Conservation (phyloP, 768 basidiomycete genomes). For the Tephrocybe sp. region DNA sequence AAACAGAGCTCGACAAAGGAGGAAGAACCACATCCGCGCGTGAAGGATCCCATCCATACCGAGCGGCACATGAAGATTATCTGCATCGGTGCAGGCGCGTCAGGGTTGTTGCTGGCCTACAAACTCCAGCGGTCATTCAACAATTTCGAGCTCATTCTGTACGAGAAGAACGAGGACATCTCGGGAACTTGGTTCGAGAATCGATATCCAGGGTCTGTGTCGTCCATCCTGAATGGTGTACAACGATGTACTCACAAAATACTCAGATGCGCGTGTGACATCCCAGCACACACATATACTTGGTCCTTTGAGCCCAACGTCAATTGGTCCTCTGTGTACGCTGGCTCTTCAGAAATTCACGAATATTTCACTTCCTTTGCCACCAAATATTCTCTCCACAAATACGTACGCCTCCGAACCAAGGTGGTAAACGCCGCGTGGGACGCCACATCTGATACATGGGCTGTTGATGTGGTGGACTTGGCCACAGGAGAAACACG, state of each 20-base stretch:
- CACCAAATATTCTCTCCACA: conserved; percentile 28
- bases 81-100: conserved; percentile 35
- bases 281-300: conserved; percentile 30
- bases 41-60: conserved; percentile 24
- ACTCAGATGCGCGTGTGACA: conserved; percentile 32
- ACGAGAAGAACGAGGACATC: conserved; percentile 33
- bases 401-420: conserved; percentile 29
- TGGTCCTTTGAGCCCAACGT: conserved; percentile 32
- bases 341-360: conserved; percentile 27
- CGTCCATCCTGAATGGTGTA: not conserved
- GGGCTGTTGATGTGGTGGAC: conserved; percentile 28
- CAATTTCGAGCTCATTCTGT: conserved; percentile 29
- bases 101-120: conserved; percentile 29
- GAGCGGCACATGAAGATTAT: conserved; percentile 28
- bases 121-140: conserved; percentile 34
- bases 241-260: too few relatives aligned
- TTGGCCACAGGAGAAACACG: conserved; percentile 15
- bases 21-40: conserved; percentile 5
- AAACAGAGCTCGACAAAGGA: too few relatives aligned
- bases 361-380: conserved; percentile 28
- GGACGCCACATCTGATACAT: conserved; percentile 23
- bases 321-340: conserved; percentile 32
- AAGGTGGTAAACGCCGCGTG: conserved; percentile 27
- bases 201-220: conserved; percentile 31
- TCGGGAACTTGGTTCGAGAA: conserved; percentile 36